Percentiles rank a stretch among this genome's conserved stretches.
These are phyloP conservation scores for Cyathus striatus DNA, from an alignment of 768 basidiomycete species.

Conservation along the genomic window DNA sequence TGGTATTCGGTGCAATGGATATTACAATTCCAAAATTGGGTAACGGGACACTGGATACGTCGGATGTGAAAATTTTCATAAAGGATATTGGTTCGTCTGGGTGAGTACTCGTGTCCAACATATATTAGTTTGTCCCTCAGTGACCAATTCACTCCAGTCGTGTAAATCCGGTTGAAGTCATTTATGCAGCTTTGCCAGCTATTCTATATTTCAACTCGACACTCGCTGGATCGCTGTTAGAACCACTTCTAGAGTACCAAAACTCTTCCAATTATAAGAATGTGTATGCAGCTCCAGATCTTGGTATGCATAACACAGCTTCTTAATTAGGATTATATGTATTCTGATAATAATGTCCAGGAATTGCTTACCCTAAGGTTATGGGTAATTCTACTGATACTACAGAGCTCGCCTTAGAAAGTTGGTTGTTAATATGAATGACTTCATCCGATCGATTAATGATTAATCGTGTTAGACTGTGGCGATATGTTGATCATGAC, in stretches of 20 bases:
- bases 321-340: background rate
- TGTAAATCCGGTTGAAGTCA: slow-evolving; percentile 40
- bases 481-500: slow-evolving; percentile 59
- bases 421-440: too few species aligned
- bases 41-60: slow-evolving; percentile 22
- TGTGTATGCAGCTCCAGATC: slow-evolving; percentile 19
- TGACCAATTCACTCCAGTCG: slow-evolving; percentile 14
- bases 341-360: slow-evolving; percentile 1
- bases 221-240: slow-evolving; percentile 35
- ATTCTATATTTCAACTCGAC: slow-evolving; percentile 37
- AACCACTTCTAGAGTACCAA: slow-evolving; percentile 48
- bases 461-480: slow-evolving; percentile 31
- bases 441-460: background rate
- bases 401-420: slow-evolving; percentile 13
- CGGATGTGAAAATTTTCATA: slow-evolving; percentile 42
- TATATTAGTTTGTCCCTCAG: background rate
- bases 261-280: slow-evolving; percentile 11
- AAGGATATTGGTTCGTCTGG: slow-evolving; percentile 38
- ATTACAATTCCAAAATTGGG: slow-evolving; percentile 33
- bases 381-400: slow-evolving; percentile 11
- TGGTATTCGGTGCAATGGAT: slow-evolving; percentile 41
- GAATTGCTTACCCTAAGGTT: slow-evolving; percentile 12
- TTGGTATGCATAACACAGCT: slow-evolving; percentile 14
- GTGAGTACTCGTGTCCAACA: slow-evolving; percentile 19
- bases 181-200: slow-evolving; percentile 38